Evolutionary conservation across 106 monocot species (phyloP), one percentile per base, ranked within the genome.

Genomic region (Dendrobium chrysotoxum): DNA sequence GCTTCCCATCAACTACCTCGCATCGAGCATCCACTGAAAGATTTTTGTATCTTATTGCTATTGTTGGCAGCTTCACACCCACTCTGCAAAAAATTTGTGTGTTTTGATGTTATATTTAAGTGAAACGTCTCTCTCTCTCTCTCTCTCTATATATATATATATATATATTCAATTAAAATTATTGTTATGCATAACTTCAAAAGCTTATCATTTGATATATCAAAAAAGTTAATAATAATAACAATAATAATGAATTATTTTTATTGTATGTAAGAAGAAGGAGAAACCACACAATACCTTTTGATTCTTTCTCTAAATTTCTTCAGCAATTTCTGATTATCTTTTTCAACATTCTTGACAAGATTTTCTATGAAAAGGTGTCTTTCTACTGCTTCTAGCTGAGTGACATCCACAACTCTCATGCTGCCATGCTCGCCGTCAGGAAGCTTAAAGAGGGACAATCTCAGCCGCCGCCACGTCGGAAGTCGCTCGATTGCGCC

Each of bases 401-500:
- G 50, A 8, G 72, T 30, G 6, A 80, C 80, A 73, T 80, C 80
- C 28, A 80, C 61, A 25, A 67, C 20, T 46, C 45, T 25, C 70
- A 7, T 67, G 1, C 18, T 25, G 18, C 28, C 16, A 1, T n/a
- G 2, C 42, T 17, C 66, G 3, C 21, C 80, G 1, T 67, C 66
- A 11, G 26, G 15, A 5, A 21, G 80, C n/a, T 67, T 8, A 9
- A 80, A 26, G 39, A 80, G 44, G 3, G 80, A 80, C n/a, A 20
- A 42, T 25, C 66, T 41, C 25, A 66, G 16, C 15, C 77, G 76
- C 67, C 67, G 77, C 4, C 18, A 5, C 17, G 82, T 65, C 46
- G 82, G 82, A 17, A 82, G 46, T 13, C 82, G 40, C 39, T 82
- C 82, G 45, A 82, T 82, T 6, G 82, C 82, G 0, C 77, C 76